Evolutionary conservation across 129 eudicot genomes (phyloP).

Genomic region (Helianthus tuberosus): DNA sequence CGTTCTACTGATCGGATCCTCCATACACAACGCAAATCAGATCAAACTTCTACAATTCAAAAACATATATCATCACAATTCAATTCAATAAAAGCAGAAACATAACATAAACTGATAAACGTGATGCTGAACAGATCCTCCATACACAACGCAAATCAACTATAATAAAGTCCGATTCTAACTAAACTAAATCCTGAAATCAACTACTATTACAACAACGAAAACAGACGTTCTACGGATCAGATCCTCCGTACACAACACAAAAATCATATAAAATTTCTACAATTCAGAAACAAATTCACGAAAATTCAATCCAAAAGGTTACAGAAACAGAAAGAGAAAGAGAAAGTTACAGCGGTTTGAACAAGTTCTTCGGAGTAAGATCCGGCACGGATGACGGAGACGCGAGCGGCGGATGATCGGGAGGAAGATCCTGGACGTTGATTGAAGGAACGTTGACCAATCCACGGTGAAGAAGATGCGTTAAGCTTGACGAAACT

Average conservation of each 20-base stretch:
- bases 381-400: slow-evolving; percentile 81
- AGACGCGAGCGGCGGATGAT: slow-evolving; percentile 50
- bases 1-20: slow-evolving; percentile 17
- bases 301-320: too few species aligned
- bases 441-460: slow-evolving; percentile 62
- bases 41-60: neutral
- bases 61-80: too few species aligned
- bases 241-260: too few species aligned
- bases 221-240: too few species aligned
- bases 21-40: slow-evolving; percentile 12
- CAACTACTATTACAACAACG: too few species aligned
- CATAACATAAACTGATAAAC: too few species aligned
- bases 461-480: slow-evolving; percentile 70
- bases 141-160: too few species aligned
- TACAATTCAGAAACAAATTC: neutral
- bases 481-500: slow-evolving; percentile 69
- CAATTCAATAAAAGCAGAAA: too few species aligned
- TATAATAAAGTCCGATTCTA: too few species aligned
- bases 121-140: too few species aligned
- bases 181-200: too few species aligned
- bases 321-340: neutral
- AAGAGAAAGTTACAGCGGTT: slow-evolving; percentile 60
- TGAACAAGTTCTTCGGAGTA: slow-evolving; percentile 86
- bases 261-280: neutral
- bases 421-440: slow-evolving; percentile 55